Evolutionary conservation across 2,329 filamentous ascomycete genomes (phyloP).

Genomic region (Fusarium sp.): DNA sequence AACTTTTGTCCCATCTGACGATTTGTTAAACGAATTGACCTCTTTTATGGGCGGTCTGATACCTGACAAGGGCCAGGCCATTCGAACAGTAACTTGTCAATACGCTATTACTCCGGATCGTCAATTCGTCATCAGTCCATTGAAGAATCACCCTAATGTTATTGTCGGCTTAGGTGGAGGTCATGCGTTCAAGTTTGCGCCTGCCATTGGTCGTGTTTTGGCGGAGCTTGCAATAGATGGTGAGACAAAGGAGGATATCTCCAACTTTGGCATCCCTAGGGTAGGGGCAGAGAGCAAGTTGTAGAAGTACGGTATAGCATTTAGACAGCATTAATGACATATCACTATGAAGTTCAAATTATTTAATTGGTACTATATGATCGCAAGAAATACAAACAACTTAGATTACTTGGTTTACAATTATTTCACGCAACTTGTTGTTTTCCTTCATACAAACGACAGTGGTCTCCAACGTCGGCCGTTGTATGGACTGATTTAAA

Average conservation of each 20-base stretch:
- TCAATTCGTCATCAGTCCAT: slow-evolving; percentile 34
- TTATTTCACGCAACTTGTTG: too few species aligned
- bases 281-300: background rate
- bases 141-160: slow-evolving; percentile 23
- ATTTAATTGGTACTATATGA: background rate
- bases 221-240: slow-evolving; percentile 40
- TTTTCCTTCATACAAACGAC: too few species aligned
- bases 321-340: background rate
- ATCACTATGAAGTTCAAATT: accelerated
- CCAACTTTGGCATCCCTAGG: slow-evolving; percentile 11
- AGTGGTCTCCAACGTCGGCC: background rate
- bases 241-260: slow-evolving; percentile 13
- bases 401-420: accelerated
- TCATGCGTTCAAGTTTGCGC: slow-evolving; percentile 40
- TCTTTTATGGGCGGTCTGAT: slow-evolving; percentile 17
- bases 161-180: slow-evolving; percentile 33
- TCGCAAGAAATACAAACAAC: too few species aligned
- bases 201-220: slow-evolving; percentile 37
- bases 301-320: background rate
- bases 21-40: slow-evolving; percentile 2
- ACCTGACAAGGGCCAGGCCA: slow-evolving; percentile 1
- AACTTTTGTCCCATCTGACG: slow-evolving; percentile 12
- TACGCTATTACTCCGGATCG: slow-evolving; percentile 38
- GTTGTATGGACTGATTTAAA: accelerated
- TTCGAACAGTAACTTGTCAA: slow-evolving; percentile 40